Conservation (phyloP, 306 rosid genomes). For the Sindora glabra region DNA sequence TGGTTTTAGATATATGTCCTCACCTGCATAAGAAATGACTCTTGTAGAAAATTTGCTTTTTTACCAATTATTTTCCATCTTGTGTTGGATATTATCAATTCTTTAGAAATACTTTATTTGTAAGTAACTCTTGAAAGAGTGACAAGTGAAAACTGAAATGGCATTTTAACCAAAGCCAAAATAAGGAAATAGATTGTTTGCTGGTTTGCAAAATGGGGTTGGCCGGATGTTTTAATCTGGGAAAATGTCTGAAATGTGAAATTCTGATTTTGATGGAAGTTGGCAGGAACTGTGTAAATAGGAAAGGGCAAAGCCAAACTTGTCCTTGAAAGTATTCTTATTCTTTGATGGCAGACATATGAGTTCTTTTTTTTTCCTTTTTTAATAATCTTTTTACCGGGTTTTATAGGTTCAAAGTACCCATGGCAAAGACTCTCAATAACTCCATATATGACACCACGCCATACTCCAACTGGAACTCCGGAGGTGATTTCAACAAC, state of each 20-base stretch:
- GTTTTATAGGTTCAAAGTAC: constrained; percentile 47
- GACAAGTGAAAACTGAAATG: neutral
- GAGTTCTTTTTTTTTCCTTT: neutral
- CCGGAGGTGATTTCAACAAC: constrained; percentile 68
- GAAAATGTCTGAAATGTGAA: neutral
- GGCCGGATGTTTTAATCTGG: too few relatives aligned
- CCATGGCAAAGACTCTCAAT: constrained; percentile 50
- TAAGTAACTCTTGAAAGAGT: too few relatives aligned
- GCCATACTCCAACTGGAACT: constrained; percentile 88
- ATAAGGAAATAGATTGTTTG: neutral
- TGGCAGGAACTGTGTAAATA: constrained; percentile 4
- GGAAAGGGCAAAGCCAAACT: neutral
- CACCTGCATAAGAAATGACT: neutral
- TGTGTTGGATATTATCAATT: neutral
- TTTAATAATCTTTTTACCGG: too few relatives aligned
- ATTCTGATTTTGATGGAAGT: neutral
- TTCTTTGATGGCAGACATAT: neutral
- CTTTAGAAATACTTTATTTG: too few relatives aligned
- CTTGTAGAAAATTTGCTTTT: neutral
- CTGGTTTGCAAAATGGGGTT: neutral
- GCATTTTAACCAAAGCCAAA: too few relatives aligned
- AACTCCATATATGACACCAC: constrained; percentile 86
- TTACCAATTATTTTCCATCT: neutral
- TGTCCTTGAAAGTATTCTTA: neutral
- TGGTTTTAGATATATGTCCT: neutral